phyloP scores from a whole-genome alignment of 768 basidiomycete species.

The Russula foetens region DNA sequence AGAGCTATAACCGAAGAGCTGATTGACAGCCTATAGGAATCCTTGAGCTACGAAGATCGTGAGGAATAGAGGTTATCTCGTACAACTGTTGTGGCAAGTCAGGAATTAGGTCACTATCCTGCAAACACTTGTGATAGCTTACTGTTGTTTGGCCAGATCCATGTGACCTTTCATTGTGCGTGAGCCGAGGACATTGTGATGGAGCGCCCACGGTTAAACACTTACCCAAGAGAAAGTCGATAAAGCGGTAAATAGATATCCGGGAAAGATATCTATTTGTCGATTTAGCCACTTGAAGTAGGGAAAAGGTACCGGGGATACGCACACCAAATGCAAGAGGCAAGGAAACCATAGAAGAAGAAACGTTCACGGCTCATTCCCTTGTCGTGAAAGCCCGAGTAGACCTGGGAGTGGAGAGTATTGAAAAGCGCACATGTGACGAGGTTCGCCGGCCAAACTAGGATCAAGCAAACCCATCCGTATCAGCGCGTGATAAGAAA shows the following conservation, averaged over 20 bases:
- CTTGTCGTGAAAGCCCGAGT: slow-evolving; percentile 52
- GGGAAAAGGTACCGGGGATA: background rate
- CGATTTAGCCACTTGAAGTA: slow-evolving; percentile 23
- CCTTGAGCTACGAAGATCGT: background rate
- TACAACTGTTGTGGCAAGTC: slow-evolving; percentile 15
- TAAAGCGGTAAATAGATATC: slow-evolving; percentile 21
- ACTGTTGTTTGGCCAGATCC: slow-evolving; percentile 20
- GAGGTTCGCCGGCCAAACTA: slow-evolving; percentile 67
- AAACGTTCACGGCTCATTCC: slow-evolving; percentile 71
- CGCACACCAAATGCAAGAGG: slow-evolving; percentile 41
- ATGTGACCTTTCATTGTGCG: slow-evolving; percentile 14
- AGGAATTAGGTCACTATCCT: background rate
- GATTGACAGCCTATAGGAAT: slow-evolving; percentile 27
- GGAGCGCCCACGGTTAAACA: background rate
- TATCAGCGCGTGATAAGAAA: background rate
- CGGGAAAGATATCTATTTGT: slow-evolving; percentile 17
- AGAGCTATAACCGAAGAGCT: slow-evolving; percentile 47
- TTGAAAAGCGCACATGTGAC: slow-evolving; percentile 73
- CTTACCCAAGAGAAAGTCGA: slow-evolving; percentile 21
- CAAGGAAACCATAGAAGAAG: slow-evolving; percentile 58
- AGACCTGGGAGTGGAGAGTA: slow-evolving; percentile 63
- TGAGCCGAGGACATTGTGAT: background rate
- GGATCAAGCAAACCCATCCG: background rate
- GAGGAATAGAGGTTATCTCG: background rate
- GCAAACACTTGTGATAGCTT: background rate